Conservation (phyloP, 371 early-diverging fungal genomes). For the Gilbertella persicaria region DNA sequence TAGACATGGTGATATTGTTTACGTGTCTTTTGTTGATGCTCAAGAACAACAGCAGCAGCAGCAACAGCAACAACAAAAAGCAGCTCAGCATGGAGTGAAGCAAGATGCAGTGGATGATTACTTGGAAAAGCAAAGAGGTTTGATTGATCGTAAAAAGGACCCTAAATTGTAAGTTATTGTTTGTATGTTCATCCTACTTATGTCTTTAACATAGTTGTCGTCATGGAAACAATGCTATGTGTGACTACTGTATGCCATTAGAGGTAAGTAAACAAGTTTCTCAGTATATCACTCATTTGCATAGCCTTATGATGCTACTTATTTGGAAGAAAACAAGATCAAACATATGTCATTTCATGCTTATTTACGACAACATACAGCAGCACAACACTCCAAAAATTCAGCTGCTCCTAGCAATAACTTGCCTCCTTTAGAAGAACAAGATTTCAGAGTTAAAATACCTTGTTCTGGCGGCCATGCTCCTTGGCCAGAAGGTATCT, state of each 20-base stretch:
- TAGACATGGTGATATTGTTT: conserved; percentile 86
- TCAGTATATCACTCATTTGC: neutral
- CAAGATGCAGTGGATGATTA: conserved; percentile 82
- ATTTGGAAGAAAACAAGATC: conserved; percentile 88
- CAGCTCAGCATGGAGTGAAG: conserved; percentile 32
- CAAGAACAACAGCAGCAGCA: conserved; percentile 10
- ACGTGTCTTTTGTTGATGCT: conserved; percentile 57
- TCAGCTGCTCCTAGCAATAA: conserved; percentile 42
- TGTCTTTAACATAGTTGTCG: conserved; percentile 68
- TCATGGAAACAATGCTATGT: conserved; percentile 92
- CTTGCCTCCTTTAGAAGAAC: conserved; percentile 87
- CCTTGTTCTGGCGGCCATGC: conserved; percentile 86
- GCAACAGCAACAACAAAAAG: neutral
- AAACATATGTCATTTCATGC: conserved; percentile 98
- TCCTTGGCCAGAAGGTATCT: conserved; percentile 94
- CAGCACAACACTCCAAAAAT: conserved; percentile 64
- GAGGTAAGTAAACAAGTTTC: conserved; percentile 51
- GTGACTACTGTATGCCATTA: conserved; percentile 96
- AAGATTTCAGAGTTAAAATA: conserved; percentile 72
- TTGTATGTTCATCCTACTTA: neutral
- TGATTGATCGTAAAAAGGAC: conserved; percentile 82
- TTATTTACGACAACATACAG: conserved; percentile 78
- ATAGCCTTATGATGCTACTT: conserved; percentile 86
- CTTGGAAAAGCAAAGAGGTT: conserved; percentile 82
- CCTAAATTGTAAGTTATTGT: conserved; percentile 68